A percentile compares a stretch with the other conserved stretches of the same genome.
phyloP scores from a whole-genome alignment of 2,329 filamentous ascomycete species.

The Capronia coronata region DNA sequence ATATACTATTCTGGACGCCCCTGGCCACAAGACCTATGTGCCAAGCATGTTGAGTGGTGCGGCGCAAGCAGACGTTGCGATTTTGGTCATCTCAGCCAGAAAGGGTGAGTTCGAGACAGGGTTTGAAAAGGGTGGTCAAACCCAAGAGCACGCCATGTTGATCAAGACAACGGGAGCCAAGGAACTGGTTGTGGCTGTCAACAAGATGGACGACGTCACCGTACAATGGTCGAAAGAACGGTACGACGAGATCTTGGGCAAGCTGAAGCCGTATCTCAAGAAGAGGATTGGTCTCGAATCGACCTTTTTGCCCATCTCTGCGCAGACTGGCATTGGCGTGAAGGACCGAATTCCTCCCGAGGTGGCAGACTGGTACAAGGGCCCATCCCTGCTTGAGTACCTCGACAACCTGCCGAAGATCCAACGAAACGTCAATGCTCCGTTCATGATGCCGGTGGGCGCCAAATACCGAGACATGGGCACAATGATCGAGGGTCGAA shows the following conservation, averaged over 20 bases:
- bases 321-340: slow-evolving; percentile 77
- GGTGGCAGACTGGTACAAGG: slow-evolving; percentile 74
- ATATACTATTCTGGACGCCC: slow-evolving; percentile 95
- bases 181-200: slow-evolving; percentile 89
- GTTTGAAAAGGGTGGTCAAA: slow-evolving; percentile 91
- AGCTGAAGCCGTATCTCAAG: slow-evolving; percentile 82
- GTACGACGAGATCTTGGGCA: slow-evolving; percentile 87
- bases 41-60: slow-evolving; percentile 97
- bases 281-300: slow-evolving; percentile 63
- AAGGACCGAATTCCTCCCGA: slow-evolving; percentile 78
- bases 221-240: slow-evolving; percentile 93
- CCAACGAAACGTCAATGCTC: slow-evolving; percentile 92
- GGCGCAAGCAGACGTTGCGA: slow-evolving; percentile 86
- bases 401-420: slow-evolving; percentile 89
- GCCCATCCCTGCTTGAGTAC: slow-evolving; percentile 87
- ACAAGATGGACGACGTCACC: slow-evolving; percentile 98
- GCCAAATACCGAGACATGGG: slow-evolving; percentile 97
- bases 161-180: slow-evolving; percentile 98
- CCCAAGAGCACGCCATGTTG: slow-evolving; percentile 92
- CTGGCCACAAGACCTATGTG: slow-evolving; percentile 96
- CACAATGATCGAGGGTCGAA: slow-evolving; percentile 95
- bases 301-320: slow-evolving; percentile 92
- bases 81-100: slow-evolving; percentile 89
- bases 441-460: slow-evolving; percentile 98
- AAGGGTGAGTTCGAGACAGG: slow-evolving; percentile 99